These are phyloP conservation scores for Lyophyllum decastes DNA, from an alignment of 768 basidiomycete genomes.

Conservation along the genomic window DNA sequence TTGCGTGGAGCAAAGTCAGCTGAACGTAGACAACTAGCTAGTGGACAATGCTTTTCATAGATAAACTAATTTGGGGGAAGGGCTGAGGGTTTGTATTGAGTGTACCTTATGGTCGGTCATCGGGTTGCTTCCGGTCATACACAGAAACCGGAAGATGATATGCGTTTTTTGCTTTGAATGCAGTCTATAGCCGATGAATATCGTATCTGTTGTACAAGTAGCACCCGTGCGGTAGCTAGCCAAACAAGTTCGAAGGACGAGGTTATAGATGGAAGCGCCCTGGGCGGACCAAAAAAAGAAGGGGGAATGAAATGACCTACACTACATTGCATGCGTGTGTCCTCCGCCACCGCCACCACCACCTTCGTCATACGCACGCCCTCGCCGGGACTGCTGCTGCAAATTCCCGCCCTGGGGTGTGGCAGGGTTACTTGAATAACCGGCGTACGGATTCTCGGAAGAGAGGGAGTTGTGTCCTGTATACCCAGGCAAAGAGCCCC, in stretches of 20 bases:
- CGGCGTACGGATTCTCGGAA: constrained; percentile 19
- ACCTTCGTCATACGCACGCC: constrained; percentile 33
- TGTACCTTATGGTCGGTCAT: neutral
- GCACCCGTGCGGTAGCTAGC: constrained; percentile 2
- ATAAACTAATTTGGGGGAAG: neutral
- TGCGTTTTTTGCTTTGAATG: neutral
- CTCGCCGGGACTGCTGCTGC: constrained; percentile 22
- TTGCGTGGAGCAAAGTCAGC: constrained; percentile 70
- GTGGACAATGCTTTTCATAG: neutral
- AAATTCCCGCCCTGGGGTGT: constrained; percentile 12
- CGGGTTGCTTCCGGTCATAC: neutral
- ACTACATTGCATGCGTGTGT: constrained; percentile 30
- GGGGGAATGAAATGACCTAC: constrained; percentile 17
- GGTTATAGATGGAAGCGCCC: constrained; percentile 1
- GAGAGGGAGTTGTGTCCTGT: neutral
- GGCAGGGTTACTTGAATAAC: constrained; percentile 19
- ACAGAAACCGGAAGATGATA: neutral
- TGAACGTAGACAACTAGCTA: neutral
- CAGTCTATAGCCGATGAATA: constrained; percentile 9
- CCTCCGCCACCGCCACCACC: constrained; percentile 24
- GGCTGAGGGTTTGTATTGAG: neutral
- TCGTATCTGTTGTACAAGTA: constrained; percentile 22
- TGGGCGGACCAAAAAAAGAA: constrained; percentile 9
- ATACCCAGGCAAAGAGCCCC: constrained; percentile 7
- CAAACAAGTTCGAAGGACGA: constrained; percentile 3